These are phyloP conservation scores for Cordyceps fumosorosea DNA, from an alignment of 2,329 filamentous ascomycete species.

Conservation along the genomic window DNA sequence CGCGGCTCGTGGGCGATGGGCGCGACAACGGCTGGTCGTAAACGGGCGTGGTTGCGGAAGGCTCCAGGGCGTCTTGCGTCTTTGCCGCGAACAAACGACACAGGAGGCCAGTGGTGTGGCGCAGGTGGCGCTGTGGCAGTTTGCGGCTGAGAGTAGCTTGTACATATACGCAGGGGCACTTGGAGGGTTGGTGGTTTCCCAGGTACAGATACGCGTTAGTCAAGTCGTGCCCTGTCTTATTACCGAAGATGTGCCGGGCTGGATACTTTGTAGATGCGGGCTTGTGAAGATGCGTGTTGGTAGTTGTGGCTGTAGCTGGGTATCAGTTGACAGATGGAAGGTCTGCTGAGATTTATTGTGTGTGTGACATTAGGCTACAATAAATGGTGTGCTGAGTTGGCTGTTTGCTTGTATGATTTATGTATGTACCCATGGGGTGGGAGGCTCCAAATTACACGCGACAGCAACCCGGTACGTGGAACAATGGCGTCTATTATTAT, in stretches of 20 bases:
- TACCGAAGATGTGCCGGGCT: background rate
- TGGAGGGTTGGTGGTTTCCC: fast-evolving
- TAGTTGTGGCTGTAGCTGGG: background rate
- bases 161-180: background rate
- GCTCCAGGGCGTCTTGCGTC: background rate
- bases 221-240: background rate
- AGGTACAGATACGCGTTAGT: background rate
- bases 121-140: background rate
- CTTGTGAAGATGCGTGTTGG: background rate
- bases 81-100: slow-evolving; percentile 13
- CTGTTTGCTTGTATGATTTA: too few species aligned
- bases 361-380: too few species aligned
- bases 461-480: too few species aligned
- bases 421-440: too few species aligned
- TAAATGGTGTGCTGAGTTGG: too few species aligned
- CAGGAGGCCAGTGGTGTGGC: slow-evolving; percentile 5
- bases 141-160: background rate
- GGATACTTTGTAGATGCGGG: background rate
- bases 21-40: slow-evolving; percentile 6
- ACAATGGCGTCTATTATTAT: too few species aligned
- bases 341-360: too few species aligned
- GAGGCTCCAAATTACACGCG: too few species aligned
- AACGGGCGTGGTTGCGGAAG: slow-evolving; percentile 9
- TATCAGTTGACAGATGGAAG: too few species aligned
- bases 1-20: slow-evolving; percentile 8